Conservation (phyloP, 2,329 filamentous ascomycete species). For the Nannizzia gypsea region DNA sequence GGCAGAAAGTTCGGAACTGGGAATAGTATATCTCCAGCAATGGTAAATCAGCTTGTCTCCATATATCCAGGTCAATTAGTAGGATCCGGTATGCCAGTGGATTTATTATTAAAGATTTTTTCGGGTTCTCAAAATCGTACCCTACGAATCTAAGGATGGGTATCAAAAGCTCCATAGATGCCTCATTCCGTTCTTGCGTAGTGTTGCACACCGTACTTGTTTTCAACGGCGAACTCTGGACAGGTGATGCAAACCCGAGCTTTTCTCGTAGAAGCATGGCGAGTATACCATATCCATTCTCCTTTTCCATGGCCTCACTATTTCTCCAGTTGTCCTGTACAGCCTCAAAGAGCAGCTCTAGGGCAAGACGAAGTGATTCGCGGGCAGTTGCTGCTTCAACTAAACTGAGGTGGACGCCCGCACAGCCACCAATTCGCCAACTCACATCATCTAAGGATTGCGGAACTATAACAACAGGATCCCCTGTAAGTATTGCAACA, state of each 20-base stretch:
- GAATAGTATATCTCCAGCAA: conserved; percentile 85
- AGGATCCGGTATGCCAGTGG: conserved; percentile 86
- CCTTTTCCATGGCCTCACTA: conserved; percentile 94
- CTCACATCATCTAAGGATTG: conserved; percentile 81
- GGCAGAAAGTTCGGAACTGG: conserved; percentile 78
- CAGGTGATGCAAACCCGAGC: conserved; percentile 36
- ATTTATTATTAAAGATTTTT: conserved; percentile 89
- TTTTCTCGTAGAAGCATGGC: conserved; percentile 75
- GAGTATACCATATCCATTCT: conserved; percentile 84
- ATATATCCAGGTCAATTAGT: conserved; percentile 84
- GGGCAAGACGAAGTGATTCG: conserved; percentile 61
- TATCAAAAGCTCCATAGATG: conserved; percentile 54
- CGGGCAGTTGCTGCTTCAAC: conserved; percentile 62
- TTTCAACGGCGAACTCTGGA: conserved; percentile 32
- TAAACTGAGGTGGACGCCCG: conserved; percentile 71
- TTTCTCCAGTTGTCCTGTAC: conserved; percentile 92
- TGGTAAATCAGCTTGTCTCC: conserved; percentile 64
- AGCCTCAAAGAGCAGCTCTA: conserved; percentile 73
- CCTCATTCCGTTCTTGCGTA: conserved; percentile 38
- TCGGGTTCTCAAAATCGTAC: conserved; percentile 65
- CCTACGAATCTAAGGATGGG: conserved; percentile 78
- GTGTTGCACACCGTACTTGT: conserved; percentile 26
- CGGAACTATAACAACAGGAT: conserved; percentile 68
- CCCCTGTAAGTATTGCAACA: conserved; percentile 68
- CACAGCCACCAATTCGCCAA: conserved; percentile 87